Base-by-base conservation (phyloP, 805 yeast genomes). In the Clavispora santaluciae region DNA sequence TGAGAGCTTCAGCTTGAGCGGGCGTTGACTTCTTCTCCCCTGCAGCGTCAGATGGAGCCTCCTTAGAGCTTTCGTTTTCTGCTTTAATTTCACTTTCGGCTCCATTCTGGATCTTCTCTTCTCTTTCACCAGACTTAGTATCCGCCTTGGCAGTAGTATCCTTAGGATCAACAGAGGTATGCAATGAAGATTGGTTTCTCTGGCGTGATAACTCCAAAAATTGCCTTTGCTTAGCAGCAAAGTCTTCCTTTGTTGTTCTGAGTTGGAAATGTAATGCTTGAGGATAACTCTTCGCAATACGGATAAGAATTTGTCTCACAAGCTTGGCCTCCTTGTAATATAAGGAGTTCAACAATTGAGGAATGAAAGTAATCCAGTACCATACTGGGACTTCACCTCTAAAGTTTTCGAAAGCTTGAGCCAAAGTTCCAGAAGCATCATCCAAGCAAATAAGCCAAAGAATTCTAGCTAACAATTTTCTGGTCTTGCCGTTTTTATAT, bases 351-450 rank as follows among this genome's bases (percentile, higher is more conserved):
- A 93, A 70, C 44, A 93, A 70, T 63, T 95, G 99, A 2, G 99
- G 99, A 50, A 93, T 89, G 55, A 85, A 93, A 0, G 98, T 88
- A 34, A 93, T 88, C 98, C 98, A 93, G 61, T 91, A 91, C 99
- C 99, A 93, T 2, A 91, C 96, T 4, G 99, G 99, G 31, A 88
- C 88, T 49, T 95, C 99, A 16, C 98, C 97, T 47, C 90, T 78
- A 60, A 87, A 93, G 37, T 85, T 81, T 41, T 89, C 96, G 62
- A 91, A 91, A 0, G 97, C 95, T 45, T 81, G 81, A 0, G 95
- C 79, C 35, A 93, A 70, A 0, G 89, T 76, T 1, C 95, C 95
- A 4, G 79, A 70, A 1, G 83, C 70, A 60, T 93, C 96, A 62
- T 93, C 98, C 63, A 91, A 70, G 46, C 96, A 83, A 40, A 93